Evolutionary conservation across 2,329 filamentous ascomycete genomes (phyloP), one percentile per base, ranked within the genome.

Genomic region (Fusarium sterilihyphosum): DNA sequence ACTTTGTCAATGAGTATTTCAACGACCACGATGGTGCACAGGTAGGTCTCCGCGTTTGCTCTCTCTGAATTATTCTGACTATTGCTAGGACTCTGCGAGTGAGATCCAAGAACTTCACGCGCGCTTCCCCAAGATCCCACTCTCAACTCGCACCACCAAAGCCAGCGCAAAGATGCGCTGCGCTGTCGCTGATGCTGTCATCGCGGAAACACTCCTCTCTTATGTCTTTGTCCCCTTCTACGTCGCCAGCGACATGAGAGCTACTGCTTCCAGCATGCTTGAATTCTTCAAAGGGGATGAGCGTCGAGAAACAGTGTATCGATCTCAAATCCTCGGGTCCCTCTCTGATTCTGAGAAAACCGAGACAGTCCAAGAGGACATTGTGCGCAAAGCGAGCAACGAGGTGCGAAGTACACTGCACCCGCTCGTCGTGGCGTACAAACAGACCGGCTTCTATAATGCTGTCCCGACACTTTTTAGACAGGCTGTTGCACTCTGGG

Each of bases 171-270:
- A 77, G 13, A 77, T 81, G 62, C 77, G 80, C 31, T 80, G 80
- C 33, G 78, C 80, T 3, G 72, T 75, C 10, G 80, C 79, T n/a
- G 78, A 81, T 12, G 73, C 73, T 7, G 69, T 81, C 24, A 64
- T 81, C 2, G 71, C 75, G 38, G 73, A 77, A 24, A 66, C 70
- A 4, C 70, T 81, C 13, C 70, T 73, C 13, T 52, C 65, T 0
- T 77, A 79, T 47, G 74, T 81, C n/a, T 80, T 81, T 53, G 71
- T 76, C 12, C 78, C 79, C 5, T 79, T 81, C n/a, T 80, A 80
- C 53, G 66, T 81, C 6, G 61, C 75, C 1, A 67, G 53, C 2
- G 72, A 74, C 5, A 40, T 61, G 38, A 73, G 74, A 5, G 41
- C 52, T 3, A 57, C 76, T 3, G 77, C 78, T 1, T 69, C 72